A percentile compares a stretch with the other conserved stretches of the same genome.
phyloP scores from a whole-genome alignment of 129 eudicot species.

The Flaveria trinervia region DNA sequence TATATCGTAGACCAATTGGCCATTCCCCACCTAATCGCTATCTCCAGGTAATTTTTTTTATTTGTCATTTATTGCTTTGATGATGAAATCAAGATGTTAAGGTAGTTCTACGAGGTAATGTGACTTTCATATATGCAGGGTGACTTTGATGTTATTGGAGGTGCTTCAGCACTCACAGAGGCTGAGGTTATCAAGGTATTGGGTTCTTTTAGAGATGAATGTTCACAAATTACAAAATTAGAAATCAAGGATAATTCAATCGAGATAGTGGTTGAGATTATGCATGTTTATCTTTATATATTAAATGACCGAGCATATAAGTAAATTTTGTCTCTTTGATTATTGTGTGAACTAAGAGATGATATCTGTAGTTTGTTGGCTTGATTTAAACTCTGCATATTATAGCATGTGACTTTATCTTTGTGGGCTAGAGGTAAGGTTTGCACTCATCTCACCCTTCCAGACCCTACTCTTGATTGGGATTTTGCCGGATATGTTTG shows the following conservation, averaged over 20 bases:
- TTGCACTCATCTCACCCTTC: no score
- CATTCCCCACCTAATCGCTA: slow-evolving; percentile 93
- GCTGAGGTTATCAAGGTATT: slow-evolving; percentile 86
- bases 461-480: no score
- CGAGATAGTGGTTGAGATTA: neutral
- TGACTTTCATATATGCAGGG: slow-evolving; percentile 47
- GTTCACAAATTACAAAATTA: neutral
- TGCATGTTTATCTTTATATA: neutral
- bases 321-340: neutral
- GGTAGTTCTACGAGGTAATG: slow-evolving; percentile 15
- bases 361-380: neutral
- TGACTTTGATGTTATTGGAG: slow-evolving; percentile 94
- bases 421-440: no score
- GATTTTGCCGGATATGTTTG: no score
- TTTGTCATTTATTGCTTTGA: slow-evolving; percentile 9
- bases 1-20: slow-evolving; percentile 86
- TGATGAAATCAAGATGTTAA: slow-evolving; percentile 14
- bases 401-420: neutral
- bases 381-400: neutral
- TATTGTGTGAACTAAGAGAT: neutral
- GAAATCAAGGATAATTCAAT: neutral
- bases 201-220: slow-evolving; percentile 2
- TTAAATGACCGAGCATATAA: neutral
- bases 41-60: slow-evolving; percentile 62
- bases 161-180: slow-evolving; percentile 78